Conservation (phyloP, 2,329 filamentous ascomycete genomes). For the Trichoderma guizhouense region DNA sequence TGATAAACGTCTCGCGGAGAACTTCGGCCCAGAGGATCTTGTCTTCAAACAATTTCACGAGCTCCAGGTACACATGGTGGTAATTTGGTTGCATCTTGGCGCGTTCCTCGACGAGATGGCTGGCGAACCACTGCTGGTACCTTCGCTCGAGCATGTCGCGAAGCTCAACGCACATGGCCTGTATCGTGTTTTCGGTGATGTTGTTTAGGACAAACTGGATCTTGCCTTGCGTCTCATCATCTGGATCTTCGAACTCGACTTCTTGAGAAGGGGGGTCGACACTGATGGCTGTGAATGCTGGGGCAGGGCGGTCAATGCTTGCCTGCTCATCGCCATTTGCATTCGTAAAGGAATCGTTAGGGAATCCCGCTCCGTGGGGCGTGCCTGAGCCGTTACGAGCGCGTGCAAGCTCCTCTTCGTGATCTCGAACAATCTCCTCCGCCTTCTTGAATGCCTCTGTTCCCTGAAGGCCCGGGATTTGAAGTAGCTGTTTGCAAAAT, state of each 20-base stretch:
- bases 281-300: constrained; percentile 75
- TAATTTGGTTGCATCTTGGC: constrained; percentile 98
- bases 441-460: constrained; percentile 83
- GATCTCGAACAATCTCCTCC: constrained; percentile 71
- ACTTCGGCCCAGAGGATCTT: constrained; percentile 80
- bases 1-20: constrained; percentile 87
- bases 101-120: constrained; percentile 90
- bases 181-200: constrained; percentile 83
- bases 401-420: constrained; percentile 58
- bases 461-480: constrained; percentile 75
- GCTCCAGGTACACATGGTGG: constrained; percentile 85
- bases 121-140: constrained; percentile 95
- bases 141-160: constrained; percentile 72
- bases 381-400: constrained; percentile 50
- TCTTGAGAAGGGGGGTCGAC: constrained; percentile 65
- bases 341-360: constrained; percentile 59
- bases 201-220: constrained; percentile 97
- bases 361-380: constrained; percentile 35
- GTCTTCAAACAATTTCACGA: constrained; percentile 79
- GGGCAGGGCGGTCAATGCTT: constrained; percentile 56
- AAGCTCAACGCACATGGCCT: constrained; percentile 79
- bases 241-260: constrained; percentile 73
- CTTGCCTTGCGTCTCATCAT: constrained; percentile 82
- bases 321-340: constrained; percentile 65
- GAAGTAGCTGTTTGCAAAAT: constrained; percentile 80